phyloP scores from a whole-genome alignment of 1,284 basidiomycete genomes.

The Moniliophthora roreri region DNA sequence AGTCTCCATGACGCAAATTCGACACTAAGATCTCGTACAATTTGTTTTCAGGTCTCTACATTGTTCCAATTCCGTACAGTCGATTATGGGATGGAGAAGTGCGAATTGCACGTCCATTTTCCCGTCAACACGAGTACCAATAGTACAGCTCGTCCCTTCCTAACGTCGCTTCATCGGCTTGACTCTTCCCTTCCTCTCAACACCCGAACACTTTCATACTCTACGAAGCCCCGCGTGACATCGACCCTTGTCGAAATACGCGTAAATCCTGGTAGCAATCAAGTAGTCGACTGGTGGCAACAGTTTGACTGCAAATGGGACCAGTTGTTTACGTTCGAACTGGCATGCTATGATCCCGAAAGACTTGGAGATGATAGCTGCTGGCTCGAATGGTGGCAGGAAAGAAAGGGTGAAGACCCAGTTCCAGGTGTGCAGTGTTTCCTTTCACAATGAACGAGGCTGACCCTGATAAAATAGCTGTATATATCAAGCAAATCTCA shows the following conservation, averaged over 20 bases:
- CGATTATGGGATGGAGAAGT: slow-evolving; percentile 2
- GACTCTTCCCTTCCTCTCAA: background rate
- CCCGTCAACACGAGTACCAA: slow-evolving; percentile 1
- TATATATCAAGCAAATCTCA: background rate
- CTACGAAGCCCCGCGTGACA: background rate
- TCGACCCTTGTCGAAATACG: background rate
- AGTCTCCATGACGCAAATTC: background rate
- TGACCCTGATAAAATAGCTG: background rate
- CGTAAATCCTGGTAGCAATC: background rate
- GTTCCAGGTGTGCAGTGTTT: background rate
- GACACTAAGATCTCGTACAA: background rate
- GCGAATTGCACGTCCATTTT: slow-evolving; percentile 2
- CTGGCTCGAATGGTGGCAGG: slow-evolving; percentile 3
- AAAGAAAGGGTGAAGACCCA: background rate
- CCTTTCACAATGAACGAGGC: background rate
- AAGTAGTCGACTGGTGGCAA: background rate
- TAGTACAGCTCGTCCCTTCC: background rate
- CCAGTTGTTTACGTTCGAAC: slow-evolving; percentile 1
- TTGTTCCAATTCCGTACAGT: background rate
- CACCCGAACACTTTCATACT: background rate
- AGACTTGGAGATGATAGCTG: background rate
- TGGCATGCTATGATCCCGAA: background rate
- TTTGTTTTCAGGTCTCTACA: background rate
- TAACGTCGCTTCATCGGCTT: background rate
- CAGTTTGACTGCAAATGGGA: slow-evolving; percentile 6